These are phyloP conservation scores for Brassica rapa DNA, from an alignment of 345 rosid genomes.

Conservation along the genomic window DNA sequence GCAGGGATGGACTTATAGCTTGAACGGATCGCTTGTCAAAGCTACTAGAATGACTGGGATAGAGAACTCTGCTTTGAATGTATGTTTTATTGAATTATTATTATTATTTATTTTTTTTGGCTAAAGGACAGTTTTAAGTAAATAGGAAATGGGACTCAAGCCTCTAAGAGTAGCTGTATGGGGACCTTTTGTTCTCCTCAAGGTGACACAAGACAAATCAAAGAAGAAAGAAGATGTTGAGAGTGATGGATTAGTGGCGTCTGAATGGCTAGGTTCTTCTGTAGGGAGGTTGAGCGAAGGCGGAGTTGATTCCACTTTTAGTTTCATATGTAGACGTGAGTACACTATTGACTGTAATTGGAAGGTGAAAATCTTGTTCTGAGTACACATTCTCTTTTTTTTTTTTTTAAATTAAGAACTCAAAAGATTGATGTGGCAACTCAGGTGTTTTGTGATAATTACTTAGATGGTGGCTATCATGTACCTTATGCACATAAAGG, in stretches of 20 bases:
- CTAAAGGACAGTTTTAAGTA: conserved; percentile 26
- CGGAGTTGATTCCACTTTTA: conserved; percentile 66
- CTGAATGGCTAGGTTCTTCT: conserved; percentile 85
- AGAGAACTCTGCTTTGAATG: conserved; percentile 58
- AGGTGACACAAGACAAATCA: conserved; percentile 43
- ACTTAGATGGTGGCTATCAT: conserved; percentile 96
- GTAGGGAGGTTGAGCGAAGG: conserved; percentile 51
- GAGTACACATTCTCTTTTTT: background rate
- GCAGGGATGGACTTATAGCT: conserved; percentile 90
- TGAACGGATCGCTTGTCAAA: conserved; percentile 78
- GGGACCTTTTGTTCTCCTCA: conserved; percentile 93
- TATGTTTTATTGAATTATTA: conserved; percentile 53
- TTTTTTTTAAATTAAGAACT: background rate
- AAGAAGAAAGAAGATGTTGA: conserved; percentile 26
- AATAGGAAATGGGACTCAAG: conserved; percentile 79
- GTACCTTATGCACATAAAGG: conserved; percentile 94
- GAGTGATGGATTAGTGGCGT: conserved; percentile 42
- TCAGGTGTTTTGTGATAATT: conserved; percentile 97
- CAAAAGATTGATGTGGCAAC: conserved; percentile 1
- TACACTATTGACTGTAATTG: conserved; percentile 81
- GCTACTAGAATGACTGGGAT: conserved; percentile 72
- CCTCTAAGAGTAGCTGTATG: conserved; percentile 69
- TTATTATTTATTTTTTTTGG: no score
- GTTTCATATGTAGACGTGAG: conserved; percentile 69
- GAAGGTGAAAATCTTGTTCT: conserved; percentile 60